Evolutionary conservation across 169 alveolate genomes (phyloP).

Genomic region (Eimeria falciformis): DNA sequence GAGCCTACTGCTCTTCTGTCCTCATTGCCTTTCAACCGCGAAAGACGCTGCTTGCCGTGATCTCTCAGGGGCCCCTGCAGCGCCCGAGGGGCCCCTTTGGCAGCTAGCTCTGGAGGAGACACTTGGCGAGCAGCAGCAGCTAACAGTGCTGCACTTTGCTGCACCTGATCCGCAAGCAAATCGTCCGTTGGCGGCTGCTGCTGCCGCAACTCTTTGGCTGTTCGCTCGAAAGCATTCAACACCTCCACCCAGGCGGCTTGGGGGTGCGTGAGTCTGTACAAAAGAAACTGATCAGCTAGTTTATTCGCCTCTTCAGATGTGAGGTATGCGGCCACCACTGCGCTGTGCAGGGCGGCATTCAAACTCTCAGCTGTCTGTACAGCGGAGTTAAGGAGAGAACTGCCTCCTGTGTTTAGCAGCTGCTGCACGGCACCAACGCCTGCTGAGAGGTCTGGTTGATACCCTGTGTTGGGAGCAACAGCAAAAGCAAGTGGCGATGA

Average conservation of each 20-base stretch:
- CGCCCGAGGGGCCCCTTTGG: too few species aligned
- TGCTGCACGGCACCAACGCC: too few species aligned
- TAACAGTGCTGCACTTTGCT: neutral
- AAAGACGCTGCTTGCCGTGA: neutral
- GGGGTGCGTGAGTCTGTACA: neutral
- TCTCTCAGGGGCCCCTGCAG: too few species aligned
- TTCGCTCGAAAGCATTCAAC: neutral
- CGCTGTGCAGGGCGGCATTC: neutral
- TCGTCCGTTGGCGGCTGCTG: neutral
- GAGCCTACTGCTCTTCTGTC: neutral
- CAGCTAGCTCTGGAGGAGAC: too few species aligned
- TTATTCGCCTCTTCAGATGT: neutral
- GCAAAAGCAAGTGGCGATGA: too few species aligned
- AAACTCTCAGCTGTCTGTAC: too few species aligned
- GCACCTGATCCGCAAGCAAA: neutral
- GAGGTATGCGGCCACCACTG: neutral
- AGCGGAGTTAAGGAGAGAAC: too few species aligned
- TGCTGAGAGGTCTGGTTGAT: slow-evolving; percentile 15
- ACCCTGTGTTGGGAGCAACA: too few species aligned
- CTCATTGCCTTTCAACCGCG: neutral
- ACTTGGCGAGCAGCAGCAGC: too few species aligned
- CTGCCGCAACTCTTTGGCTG: neutral
- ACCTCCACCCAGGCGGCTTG: neutral
- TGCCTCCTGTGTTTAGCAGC: too few species aligned
- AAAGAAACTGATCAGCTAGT: neutral